These are phyloP conservation scores for Pseudogymnoascus sp. DNA, from an alignment of 2,329 filamentous ascomycete genomes.

Conservation along the genomic window DNA sequence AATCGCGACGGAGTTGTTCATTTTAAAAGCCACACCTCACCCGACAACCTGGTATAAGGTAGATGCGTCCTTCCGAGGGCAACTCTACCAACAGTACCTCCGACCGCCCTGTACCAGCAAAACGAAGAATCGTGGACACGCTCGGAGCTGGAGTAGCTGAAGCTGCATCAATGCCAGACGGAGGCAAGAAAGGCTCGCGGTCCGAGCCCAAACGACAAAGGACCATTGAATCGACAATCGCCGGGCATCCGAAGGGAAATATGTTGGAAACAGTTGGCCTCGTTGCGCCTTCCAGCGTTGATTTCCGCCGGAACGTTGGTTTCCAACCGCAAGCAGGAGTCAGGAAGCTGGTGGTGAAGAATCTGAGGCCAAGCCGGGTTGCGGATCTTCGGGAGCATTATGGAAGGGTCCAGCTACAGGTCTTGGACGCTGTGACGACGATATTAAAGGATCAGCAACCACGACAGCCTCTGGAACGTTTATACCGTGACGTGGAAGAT, in stretches of 20 bases:
- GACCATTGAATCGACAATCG: slow-evolving; percentile 1
- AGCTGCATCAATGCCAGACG: slow-evolving; percentile 14
- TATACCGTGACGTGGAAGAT: slow-evolving; percentile 89
- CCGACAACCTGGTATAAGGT: slow-evolving; percentile 18
- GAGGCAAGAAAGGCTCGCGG: slow-evolving; percentile 10
- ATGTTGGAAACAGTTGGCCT: not conserved
- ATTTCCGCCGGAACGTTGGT: not conserved
- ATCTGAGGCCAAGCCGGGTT: slow-evolving; percentile 56
- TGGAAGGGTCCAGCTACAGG: slow-evolving; percentile 61
- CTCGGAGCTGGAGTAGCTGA: not conserved
- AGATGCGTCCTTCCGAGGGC: slow-evolving; percentile 26
- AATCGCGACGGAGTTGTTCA: not conserved
- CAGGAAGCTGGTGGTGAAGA: slow-evolving; percentile 89
- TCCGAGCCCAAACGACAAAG: slow-evolving; percentile 11
- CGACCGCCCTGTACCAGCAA: slow-evolving; percentile 15
- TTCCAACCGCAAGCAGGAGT: slow-evolving; percentile 71
- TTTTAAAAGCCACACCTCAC: slow-evolving; percentile 17
- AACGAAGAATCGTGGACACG: slow-evolving; percentile 18
- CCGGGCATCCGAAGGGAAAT: slow-evolving; percentile 1
- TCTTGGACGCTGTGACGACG: slow-evolving; percentile 62
- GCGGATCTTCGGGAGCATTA: slow-evolving; percentile 70
- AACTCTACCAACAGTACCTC: slow-evolving; percentile 18
- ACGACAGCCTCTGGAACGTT: slow-evolving; percentile 69
- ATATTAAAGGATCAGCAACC: slow-evolving; percentile 62
- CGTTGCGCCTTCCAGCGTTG: not conserved